Percentiles rank a stretch among this genome's conserved stretches.
phyloP scores from a whole-genome alignment of 495 filamentous ascomycete species.

The Penicillium macrosclerotiorum region DNA sequence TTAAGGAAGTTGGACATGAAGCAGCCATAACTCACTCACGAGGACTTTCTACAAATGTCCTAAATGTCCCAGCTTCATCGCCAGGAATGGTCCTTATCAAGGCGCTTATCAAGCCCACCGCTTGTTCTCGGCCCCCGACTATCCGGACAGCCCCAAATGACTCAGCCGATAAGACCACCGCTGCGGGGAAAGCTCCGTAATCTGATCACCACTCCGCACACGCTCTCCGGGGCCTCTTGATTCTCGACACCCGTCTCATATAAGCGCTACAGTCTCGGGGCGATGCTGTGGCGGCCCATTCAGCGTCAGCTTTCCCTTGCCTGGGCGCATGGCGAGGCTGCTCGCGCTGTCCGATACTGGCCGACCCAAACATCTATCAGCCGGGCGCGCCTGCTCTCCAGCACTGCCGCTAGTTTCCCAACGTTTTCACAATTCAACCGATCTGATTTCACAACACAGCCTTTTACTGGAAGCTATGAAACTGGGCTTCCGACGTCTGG shows the following conservation, averaged over 20 bases:
- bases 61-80: too few species aligned
- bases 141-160: constrained; percentile 15
- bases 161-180: constrained; percentile 30
- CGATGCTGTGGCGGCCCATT: constrained; percentile 23
- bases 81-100: too few species aligned
- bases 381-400: constrained; percentile 24
- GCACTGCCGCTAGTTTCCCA: constrained; percentile 33
- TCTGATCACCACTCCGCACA: constrained; percentile 14
- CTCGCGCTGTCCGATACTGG: constrained; percentile 17
- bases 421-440: constrained; percentile 55
- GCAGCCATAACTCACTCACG: too few species aligned
- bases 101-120: too few species aligned
- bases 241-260: not conserved
- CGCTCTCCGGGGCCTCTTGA: not conserved
- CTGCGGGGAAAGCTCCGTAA: constrained; percentile 32
- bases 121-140: too few species aligned
- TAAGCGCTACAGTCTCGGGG: constrained; percentile 1
- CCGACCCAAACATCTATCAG: constrained; percentile 1
- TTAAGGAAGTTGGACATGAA: too few species aligned
- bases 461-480: constrained; percentile 77
- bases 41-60: too few species aligned
- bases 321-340: constrained; percentile 11
- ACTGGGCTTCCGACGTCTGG: constrained; percentile 59
- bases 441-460: constrained; percentile 62
- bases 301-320: constrained; percentile 18